Evolutionary conservation across 2,329 filamentous ascomycete genomes (phyloP).

Genomic region (Ophiostoma montium): DNA sequence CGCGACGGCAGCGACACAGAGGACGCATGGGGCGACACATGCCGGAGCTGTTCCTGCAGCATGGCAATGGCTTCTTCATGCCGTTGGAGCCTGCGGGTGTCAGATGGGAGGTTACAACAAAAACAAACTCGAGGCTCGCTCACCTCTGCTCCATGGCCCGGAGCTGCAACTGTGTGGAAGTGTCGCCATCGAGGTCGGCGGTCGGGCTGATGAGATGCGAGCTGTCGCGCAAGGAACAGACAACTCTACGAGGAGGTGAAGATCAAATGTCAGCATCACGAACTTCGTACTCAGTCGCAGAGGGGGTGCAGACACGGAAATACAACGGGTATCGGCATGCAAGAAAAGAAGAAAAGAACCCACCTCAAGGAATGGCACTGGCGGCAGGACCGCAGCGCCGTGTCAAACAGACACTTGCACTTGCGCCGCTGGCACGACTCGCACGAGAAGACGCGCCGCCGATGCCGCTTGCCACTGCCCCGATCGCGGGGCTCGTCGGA

Average conservation of each 20-base stretch:
- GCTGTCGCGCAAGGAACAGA: not conserved
- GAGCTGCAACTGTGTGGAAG: not conserved
- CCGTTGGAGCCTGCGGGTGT: not conserved
- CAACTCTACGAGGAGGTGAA: not conserved
- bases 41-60: not conserved
- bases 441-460: not conserved
- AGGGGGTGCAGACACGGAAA: no score
- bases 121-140: no score
- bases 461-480: not conserved
- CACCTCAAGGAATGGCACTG: not conserved
- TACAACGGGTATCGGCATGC: not conserved
- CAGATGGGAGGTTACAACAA: not conserved
- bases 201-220: conserved; percentile 1
- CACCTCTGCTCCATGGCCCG: conserved; percentile 1
- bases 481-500: not conserved
- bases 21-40: not conserved
- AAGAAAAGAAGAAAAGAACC: not conserved
- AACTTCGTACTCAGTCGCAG: no score
- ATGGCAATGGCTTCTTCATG: conserved; percentile 1
- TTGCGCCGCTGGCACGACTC: conserved; percentile 1
- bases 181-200: not conserved
- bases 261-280: not conserved
- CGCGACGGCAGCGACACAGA: not conserved
- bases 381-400: not conserved
- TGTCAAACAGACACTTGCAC: conserved; percentile 1